These are phyloP conservation scores for Ajuga chamaepitys DNA, from an alignment of 257 asterid genomes.

Conservation along the genomic window DNA sequence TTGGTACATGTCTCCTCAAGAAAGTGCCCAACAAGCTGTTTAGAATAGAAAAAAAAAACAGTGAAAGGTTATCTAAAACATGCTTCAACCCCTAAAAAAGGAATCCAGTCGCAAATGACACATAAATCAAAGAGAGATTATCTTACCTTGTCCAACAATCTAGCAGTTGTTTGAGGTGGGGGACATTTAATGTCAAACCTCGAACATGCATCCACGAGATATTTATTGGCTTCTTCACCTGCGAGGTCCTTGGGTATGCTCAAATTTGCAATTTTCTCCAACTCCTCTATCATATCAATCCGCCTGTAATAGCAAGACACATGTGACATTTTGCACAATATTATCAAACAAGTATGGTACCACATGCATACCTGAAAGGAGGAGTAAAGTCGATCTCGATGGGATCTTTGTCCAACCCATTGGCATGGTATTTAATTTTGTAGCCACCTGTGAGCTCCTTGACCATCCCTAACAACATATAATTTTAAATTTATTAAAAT, in stretches of 20 bases:
- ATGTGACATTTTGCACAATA: neutral
- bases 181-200: conserved; percentile 81
- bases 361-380: conserved; percentile 67
- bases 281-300: conserved; percentile 87
- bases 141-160: conserved; percentile 79
- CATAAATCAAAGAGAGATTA: neutral
- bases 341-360: neutral
- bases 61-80: no score
- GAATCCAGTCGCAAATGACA: no score
- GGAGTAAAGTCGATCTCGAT: conserved; percentile 96
- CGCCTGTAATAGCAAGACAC: conserved; percentile 35
- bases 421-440: conserved; percentile 76
- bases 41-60: no score
- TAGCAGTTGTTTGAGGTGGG: conserved; percentile 82
- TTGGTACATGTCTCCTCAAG: conserved; percentile 75
- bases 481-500: neutral
- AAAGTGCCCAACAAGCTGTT: conserved; percentile 87
- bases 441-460: conserved; percentile 85
- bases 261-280: conserved; percentile 75
- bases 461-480: conserved; percentile 61
- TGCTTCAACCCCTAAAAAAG: neutral
- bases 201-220: conserved; percentile 63
- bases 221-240: conserved; percentile 69
- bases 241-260: conserved; percentile 79
- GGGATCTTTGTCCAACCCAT: conserved; percentile 65